These are phyloP conservation scores for Pichia scutulata DNA, from an alignment of 805 yeast species.

Conservation along the genomic window DNA sequence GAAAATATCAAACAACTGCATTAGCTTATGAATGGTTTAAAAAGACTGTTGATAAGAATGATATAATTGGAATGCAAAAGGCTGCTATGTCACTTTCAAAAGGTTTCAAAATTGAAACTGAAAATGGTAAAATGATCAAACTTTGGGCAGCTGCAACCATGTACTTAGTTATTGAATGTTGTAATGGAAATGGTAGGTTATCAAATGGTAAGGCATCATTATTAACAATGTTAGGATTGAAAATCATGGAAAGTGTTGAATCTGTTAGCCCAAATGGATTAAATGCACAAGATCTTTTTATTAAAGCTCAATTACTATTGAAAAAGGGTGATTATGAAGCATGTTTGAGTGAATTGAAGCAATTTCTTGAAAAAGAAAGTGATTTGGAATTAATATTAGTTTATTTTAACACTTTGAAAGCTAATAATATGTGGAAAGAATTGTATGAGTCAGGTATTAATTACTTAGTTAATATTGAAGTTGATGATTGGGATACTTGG, in stretches of 20 bases:
- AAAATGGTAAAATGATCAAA: constrained; percentile 30
- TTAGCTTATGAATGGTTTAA: constrained; percentile 52
- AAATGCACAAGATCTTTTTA: constrained; percentile 59
- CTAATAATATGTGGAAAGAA: constrained; percentile 34
- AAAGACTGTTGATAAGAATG: constrained; percentile 38
- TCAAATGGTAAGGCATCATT: constrained; percentile 40
- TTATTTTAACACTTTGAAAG: constrained; percentile 40
- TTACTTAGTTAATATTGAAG: constrained; percentile 38
- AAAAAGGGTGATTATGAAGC: constrained; percentile 29
- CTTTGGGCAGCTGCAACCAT: constrained; percentile 53
- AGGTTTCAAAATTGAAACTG: constrained; percentile 5
- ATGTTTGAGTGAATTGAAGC: constrained; percentile 25
- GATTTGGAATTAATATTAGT: constrained; percentile 60
- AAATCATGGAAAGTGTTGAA: constrained; percentile 35
- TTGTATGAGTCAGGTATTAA: constrained; percentile 34
- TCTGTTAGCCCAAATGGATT: constrained; percentile 24
- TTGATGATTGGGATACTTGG: constrained; percentile 80
- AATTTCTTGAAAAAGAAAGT: constrained; percentile 31
- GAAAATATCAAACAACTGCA: constrained; percentile 45
- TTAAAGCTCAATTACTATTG: constrained; percentile 45
- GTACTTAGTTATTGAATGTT: constrained; percentile 32
- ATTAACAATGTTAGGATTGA: constrained; percentile 53
- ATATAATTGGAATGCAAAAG: constrained; percentile 47
- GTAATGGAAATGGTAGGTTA: constrained; percentile 25
- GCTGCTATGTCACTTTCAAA: constrained; percentile 39